phyloP scores from a whole-genome alignment of 345 rosid species.

The Arabis alpina region DNA sequence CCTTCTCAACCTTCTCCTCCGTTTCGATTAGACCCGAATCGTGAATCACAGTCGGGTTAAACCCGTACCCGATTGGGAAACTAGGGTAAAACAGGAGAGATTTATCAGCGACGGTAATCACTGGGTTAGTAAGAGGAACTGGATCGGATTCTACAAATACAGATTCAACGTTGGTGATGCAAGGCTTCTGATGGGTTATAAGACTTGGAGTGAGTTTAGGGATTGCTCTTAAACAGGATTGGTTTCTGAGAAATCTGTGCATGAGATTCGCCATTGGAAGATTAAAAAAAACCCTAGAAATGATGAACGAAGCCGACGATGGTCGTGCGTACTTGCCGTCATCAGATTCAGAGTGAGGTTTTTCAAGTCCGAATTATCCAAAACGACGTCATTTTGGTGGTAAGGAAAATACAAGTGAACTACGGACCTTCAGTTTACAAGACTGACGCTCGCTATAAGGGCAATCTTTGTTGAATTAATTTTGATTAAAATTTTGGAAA shows the following conservation, averaged over 20 bases:
- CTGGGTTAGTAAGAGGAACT: constrained; percentile 22
- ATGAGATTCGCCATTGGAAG: constrained; percentile 45
- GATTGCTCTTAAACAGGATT: constrained; percentile 31
- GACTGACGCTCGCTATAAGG: constrained; percentile 90
- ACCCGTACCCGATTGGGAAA: constrained; percentile 48
- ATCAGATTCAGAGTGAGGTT: not conserved
- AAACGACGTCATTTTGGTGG: not conserved
- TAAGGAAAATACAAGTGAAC: constrained; percentile 42
- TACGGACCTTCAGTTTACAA: constrained; percentile 82
- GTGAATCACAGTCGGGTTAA: constrained; percentile 25
- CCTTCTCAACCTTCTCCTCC: constrained; percentile 34
- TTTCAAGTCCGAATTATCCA: not conserved
- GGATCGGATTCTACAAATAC: constrained; percentile 23
- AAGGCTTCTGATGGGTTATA: constrained; percentile 20
- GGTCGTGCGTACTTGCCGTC: not conserved
- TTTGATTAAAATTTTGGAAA: not conserved
- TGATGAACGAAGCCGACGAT: constrained; percentile 23
- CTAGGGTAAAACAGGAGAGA: constrained; percentile 44
- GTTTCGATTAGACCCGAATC: constrained; percentile 22
- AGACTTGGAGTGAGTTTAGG: constrained; percentile 17
- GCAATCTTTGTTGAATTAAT: not conserved
- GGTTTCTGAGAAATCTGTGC: constrained; percentile 39
- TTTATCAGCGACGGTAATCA: constrained; percentile 12
- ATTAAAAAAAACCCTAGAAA: constrained; percentile 11
- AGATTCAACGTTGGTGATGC: constrained; percentile 21